These are phyloP conservation scores for Emydomyces testavorans DNA, from an alignment of 2,329 filamentous ascomycete genomes.

Conservation along the genomic window DNA sequence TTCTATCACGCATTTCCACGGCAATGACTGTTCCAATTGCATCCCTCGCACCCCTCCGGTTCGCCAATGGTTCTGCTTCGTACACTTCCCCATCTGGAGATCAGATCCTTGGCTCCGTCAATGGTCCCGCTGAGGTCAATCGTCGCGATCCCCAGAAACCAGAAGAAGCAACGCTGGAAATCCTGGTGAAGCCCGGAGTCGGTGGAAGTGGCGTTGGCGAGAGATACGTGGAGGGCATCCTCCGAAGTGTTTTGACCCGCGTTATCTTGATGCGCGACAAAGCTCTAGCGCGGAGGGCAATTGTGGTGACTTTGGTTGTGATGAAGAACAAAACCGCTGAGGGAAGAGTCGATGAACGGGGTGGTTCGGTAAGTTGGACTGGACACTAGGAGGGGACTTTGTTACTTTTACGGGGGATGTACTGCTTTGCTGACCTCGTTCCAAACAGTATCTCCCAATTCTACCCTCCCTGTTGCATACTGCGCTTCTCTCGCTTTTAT, in stretches of 20 bases:
- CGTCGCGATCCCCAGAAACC: conserved; percentile 74
- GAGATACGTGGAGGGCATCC: conserved; percentile 61
- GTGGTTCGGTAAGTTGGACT: conserved; percentile 28
- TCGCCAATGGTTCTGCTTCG: conserved; percentile 33
- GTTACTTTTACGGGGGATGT: background rate
- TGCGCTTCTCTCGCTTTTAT: conserved; percentile 63
- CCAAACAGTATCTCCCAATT: conserved; percentile 58
- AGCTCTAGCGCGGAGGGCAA: conserved; percentile 31
- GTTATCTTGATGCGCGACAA: conserved; percentile 36
- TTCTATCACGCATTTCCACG: conserved; percentile 1
- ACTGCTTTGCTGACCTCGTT: conserved; percentile 3
- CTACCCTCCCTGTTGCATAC: conserved; percentile 76
- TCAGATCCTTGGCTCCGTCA: conserved; percentile 72
- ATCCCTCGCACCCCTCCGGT: conserved; percentile 26
- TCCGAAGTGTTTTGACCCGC: conserved; percentile 29
- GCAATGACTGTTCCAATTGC: conserved; percentile 30
- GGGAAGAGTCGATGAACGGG: conserved; percentile 25
- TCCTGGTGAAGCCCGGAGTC: conserved; percentile 73
- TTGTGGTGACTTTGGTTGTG: conserved; percentile 36
- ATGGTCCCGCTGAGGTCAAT: conserved; percentile 80
- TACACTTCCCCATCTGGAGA: conserved; percentile 48
- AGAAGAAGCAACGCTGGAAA: conserved; percentile 81
- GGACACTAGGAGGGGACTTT: background rate
- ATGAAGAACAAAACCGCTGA: conserved; percentile 27
- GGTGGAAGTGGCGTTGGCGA: conserved; percentile 76